Percentiles rank a stretch among this genome's conserved stretches.
phyloP scores from a whole-genome alignment of 148 eudicot species.

The Cornus kousa region DNA sequence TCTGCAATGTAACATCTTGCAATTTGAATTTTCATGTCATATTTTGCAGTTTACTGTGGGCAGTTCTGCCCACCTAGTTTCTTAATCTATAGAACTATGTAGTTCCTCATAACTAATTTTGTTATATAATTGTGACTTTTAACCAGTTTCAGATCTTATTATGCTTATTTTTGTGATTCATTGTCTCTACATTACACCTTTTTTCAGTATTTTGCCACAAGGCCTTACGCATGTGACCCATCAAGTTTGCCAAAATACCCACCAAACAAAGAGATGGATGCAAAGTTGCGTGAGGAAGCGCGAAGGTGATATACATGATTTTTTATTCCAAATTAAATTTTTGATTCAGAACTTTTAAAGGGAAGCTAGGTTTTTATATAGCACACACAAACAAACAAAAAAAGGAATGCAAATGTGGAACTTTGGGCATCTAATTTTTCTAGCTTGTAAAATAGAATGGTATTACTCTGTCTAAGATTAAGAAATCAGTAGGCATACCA shows the following conservation, averaged over 20 bases:
- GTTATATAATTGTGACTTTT: not conserved
- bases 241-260: constrained; percentile 83
- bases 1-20: not conserved
- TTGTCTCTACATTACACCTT: not conserved
- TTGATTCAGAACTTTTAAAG: not conserved
- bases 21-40: constrained; percentile 1
- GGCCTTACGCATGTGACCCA: constrained; percentile 83
- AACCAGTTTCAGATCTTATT: not conserved
- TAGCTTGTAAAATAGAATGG: not conserved
- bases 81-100: not conserved
- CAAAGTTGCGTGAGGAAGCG: constrained; percentile 63
- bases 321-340: not conserved
- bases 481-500: not conserved
- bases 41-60: not conserved
- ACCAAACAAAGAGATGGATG: constrained; percentile 83
- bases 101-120: not conserved
- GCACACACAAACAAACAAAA: not conserved
- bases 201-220: constrained; percentile 59
- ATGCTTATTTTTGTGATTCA: not conserved
- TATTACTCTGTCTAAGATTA: not conserved
- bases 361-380: not conserved
- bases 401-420: not conserved
- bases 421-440: not conserved
- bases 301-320: constrained; percentile 46
- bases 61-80: constrained; percentile 1